These are phyloP conservation scores for Colletotrichum godetiae DNA, from an alignment of 2,329 filamentous ascomycete species.

Conservation along the genomic window DNA sequence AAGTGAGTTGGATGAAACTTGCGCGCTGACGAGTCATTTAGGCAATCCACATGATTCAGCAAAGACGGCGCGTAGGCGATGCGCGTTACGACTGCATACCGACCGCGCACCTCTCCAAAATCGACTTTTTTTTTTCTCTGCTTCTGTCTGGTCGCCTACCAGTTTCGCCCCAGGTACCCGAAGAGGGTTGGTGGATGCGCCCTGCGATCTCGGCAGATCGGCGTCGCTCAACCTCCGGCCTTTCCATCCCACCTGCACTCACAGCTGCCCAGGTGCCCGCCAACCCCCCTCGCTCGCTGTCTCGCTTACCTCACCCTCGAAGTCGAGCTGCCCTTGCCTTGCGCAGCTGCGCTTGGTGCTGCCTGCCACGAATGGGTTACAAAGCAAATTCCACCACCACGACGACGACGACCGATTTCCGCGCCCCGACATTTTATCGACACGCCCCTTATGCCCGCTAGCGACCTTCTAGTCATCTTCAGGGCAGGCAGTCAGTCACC, in stretches of 20 bases:
- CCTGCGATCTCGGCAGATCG: slow-evolving; percentile 34
- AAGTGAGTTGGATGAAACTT: slow-evolving; percentile 15
- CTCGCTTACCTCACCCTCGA: slow-evolving; percentile 26
- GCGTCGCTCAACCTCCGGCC: slow-evolving; percentile 26
- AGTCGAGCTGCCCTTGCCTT: background rate
- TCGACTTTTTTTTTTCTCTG: no score
- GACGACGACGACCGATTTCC: background rate
- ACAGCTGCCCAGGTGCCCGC: no score
- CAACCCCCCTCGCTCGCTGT: background rate
- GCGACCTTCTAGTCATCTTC: background rate
- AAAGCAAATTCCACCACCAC: background rate
- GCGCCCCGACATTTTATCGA: slow-evolving; percentile 17
- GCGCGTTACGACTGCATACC: background rate
- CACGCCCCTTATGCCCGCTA: slow-evolving; percentile 9
- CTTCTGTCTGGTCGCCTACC: no score
- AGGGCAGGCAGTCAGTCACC: background rate
- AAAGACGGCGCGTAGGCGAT: background rate
- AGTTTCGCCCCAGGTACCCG: slow-evolving; percentile 4
- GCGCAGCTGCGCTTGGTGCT: background rate
- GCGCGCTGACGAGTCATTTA: slow-evolving; percentile 34
- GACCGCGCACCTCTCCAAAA: background rate
- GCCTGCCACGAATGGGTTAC: background rate
- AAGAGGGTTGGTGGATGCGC: background rate
- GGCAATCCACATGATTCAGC: slow-evolving; percentile 31
- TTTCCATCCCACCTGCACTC: background rate